Evolutionary conservation across 208 protist species (phyloP), one percentile per base, ranked within the genome.

Genomic region (Trichomonas tenax): DNA sequence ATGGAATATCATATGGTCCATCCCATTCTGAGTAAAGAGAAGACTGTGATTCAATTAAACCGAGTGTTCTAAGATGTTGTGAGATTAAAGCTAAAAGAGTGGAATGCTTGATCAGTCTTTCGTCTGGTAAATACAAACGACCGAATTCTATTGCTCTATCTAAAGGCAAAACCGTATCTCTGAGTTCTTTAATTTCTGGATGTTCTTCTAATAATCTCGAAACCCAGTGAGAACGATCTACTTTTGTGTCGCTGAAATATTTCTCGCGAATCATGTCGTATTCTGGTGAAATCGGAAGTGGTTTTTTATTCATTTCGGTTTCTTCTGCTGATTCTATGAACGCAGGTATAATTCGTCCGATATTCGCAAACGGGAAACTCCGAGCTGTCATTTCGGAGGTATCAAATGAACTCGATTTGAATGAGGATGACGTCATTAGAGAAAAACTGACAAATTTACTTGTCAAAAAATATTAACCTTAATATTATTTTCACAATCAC

Each of bases 131-230:
- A 93, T 93, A 93, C 0, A 93, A 17, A 2, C 44, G 23, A 0
- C 86, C 86, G 36, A 93, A 93, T 93, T 93, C 86, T 40, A 93
- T 51, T 34, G 86, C 86, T 38, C 86, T 23, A 38, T 93, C 86
- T 36, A 93, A 9, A 34, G 86, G 86, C 46, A 51, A 93, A 93
- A 93, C 86, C 38, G 15, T 48, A 48, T 93, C 86, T 38, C 86
- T 8, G 15, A 93, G 51, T 93, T 93, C 26, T 38, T 93, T 93
- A 38, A 93, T 51, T 26, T 51, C 44, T 51, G 86, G 86, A 38
- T 51, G 11, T 51, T 38, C 26, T 38, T 34, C 4, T 17, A 51
- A 15, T 1, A 93, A 6, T 17, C 46, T 23, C 51, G 40, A 40
- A 41, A 93, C 44, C 86, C 86, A 93, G 44, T 93, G 40, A 34